Percentiles rank a stretch among this genome's conserved stretches.
These are phyloP conservation scores for Salix brachista DNA, from an alignment of 345 rosid species.

Conservation along the genomic window DNA sequence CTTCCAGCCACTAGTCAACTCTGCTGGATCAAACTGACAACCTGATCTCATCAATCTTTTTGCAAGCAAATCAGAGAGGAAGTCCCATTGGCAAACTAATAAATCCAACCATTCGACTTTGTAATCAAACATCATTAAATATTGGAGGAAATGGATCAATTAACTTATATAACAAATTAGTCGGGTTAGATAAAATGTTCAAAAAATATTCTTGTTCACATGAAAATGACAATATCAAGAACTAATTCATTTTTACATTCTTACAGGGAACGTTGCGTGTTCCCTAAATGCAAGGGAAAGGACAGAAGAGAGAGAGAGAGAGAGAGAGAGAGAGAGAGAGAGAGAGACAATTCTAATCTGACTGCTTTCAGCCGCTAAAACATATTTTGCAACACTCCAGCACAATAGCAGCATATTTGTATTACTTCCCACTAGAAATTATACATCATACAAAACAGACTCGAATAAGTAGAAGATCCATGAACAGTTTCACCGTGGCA, in stretches of 20 bases:
- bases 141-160: neutral
- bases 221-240: neutral
- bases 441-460: neutral
- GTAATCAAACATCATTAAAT: neutral
- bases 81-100: neutral
- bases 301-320: neutral
- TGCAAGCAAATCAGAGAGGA: neutral
- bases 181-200: neutral
- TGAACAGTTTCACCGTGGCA: slow-evolving; percentile 1
- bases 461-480: neutral
- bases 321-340: neutral
- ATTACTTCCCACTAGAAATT: neutral
- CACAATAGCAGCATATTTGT: neutral
- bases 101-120: slow-evolving; percentile 6
- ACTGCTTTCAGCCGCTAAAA: neutral
- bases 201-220: neutral
- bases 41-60: neutral
- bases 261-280: neutral
- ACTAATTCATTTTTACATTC: neutral
- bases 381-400: neutral
- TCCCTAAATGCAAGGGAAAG: neutral
- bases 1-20: neutral
- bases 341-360: neutral
- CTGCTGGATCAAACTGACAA: neutral
- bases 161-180: neutral